Conservation (phyloP, 106 monocot genomes). For the Platanthera guangdongensis region DNA sequence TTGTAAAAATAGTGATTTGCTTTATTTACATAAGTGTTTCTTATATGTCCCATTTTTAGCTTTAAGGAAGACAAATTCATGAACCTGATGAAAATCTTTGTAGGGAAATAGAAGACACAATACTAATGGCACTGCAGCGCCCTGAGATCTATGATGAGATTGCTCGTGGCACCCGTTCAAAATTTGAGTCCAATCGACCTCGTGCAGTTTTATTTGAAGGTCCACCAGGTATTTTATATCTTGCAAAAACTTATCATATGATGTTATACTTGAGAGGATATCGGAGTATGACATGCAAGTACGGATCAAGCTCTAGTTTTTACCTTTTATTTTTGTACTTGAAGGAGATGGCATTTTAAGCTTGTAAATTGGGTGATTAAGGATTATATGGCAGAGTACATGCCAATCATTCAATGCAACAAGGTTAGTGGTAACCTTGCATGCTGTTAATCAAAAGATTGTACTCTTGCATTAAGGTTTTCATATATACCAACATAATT, state of each 20-base stretch:
- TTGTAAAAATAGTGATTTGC: background rate
- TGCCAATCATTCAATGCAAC: background rate
- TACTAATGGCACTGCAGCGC: conserved; percentile 68
- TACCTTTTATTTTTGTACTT: background rate
- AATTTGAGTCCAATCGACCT: conserved; percentile 91
- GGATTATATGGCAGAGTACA: background rate
- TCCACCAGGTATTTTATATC: conserved; percentile 62
- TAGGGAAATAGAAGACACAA: conserved; percentile 91
- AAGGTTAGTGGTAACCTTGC: background rate
- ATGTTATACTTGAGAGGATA: background rate
- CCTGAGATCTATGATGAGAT: conserved; percentile 95
- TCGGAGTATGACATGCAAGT: background rate
- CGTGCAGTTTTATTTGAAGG: conserved; percentile 96
- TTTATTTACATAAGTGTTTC: conserved; percentile 2
- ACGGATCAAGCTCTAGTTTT: background rate
- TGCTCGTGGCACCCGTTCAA: conserved; percentile 76
- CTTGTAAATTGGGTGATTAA: background rate
- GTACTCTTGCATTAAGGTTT: background rate
- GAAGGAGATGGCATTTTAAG: background rate
- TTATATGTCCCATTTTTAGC: background rate
- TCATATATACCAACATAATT: background rate
- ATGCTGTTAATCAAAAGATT: background rate
- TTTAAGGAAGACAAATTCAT: background rate
- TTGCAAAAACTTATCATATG: background rate
- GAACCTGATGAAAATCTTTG: background rate